Evolutionary conservation across 31 red algal species (phyloP), one percentile per base, ranked within the genome.

Genomic region (Odonthalia washingtoniensis): DNA sequence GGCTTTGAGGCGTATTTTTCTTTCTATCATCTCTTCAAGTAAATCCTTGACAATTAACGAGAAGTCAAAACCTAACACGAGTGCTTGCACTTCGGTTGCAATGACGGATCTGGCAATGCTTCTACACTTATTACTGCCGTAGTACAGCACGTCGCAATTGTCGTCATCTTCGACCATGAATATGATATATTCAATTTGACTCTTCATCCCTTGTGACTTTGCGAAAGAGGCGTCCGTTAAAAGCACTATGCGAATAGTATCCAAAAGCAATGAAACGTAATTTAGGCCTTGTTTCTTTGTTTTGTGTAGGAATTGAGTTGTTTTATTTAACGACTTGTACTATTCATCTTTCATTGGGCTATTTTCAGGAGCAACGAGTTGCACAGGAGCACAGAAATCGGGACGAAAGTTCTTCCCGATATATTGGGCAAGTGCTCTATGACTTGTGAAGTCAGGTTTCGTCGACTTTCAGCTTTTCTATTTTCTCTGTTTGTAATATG

Each of bases 201-300:
- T 42, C 21, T 75, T 75, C 72, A 75, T 39, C 21, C 41, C 41
- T 75, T 38, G 36, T 5, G 72, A 5, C 5, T 75, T 75, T 33
- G 72, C 72, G 38, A 75, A 75, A 27, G 72, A 33, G 35, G 72
- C 72, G 33, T 75, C 72, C 5, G 38, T 40, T 27, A 75, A 9
- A 5, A 75, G 5, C 5, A 40, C 38, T 3, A 75, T 6, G 5
- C 5, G n/a, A 21, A 40, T 4, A 2, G 72, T 75, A 12, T 75
- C 38, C 9, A 75, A 6, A 21, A 40, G 33, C 27, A 75, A n/a
- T 42, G 72, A 38, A 12, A 75, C 72, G 35, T 40, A 42, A n/a
- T 38, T 42, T 41, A 75, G 41, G 27, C 72, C 72, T 21, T 57
- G 21, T 57, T 9, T 57, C 21, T 14, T 57, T 14, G 12, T 57